Conservation (phyloP, 805 yeast genomes). For the Yamadazyma sp. region DNA sequence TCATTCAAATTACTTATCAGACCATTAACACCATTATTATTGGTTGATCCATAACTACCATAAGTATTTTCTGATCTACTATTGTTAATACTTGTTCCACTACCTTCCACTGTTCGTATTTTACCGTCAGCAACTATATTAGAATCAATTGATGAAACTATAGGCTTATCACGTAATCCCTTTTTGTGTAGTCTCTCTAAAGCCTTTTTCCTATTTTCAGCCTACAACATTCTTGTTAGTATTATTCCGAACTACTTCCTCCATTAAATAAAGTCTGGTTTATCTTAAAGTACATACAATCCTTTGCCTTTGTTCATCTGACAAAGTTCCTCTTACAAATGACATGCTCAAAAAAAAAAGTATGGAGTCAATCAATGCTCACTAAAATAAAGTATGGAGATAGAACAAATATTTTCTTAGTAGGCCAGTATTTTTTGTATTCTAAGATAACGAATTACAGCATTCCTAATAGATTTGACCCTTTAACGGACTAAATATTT, state of each 20-base stretch:
- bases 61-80: background rate
- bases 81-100: background rate
- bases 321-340: conserved; percentile 21
- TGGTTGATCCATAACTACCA: background rate
- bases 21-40: background rate
- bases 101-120: background rate
- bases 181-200: conserved; percentile 53
- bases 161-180: conserved; percentile 18
- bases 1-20: no score
- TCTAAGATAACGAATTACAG: no score
- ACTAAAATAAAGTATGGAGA: background rate
- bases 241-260: background rate
- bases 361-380: no score
- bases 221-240: conserved; percentile 41
- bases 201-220: conserved; percentile 61
- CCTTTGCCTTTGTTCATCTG: conserved; percentile 31
- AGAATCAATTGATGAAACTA: conserved; percentile 7
- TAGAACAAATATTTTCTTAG: no score
- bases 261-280: background rate
- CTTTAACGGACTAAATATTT: no score
- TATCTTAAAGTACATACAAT: conserved; percentile 28
- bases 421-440: no score
- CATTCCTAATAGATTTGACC: no score
- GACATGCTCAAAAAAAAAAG: no score
- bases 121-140: conserved; percentile 1